Percentiles rank a stretch among this genome's conserved stretches.
These are phyloP conservation scores for Nigrograna mackinnonii DNA, from an alignment of 2,329 filamentous ascomycete species.

Conservation along the genomic window DNA sequence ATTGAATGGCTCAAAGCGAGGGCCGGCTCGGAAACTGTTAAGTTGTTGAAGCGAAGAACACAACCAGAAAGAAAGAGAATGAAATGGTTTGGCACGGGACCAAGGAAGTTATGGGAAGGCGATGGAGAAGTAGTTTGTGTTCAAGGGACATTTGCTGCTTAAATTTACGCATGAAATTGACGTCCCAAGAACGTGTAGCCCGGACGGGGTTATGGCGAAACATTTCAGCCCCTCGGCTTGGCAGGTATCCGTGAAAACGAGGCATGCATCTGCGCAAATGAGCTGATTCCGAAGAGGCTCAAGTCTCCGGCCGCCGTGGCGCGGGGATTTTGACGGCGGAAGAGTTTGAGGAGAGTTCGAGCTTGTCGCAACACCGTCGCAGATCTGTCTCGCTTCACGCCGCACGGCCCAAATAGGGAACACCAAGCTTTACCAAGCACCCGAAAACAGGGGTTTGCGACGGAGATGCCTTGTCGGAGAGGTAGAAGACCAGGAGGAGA, in stretches of 20 bases:
- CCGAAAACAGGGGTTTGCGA: conserved; percentile 15
- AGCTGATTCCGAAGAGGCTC: conserved; percentile 29
- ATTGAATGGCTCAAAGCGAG: conserved; percentile 41
- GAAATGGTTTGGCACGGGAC: conserved; percentile 34
- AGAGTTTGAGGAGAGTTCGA: conserved; percentile 37
- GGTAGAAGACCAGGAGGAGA: too few species aligned
- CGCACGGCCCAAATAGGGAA: conserved; percentile 22
- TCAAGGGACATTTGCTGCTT: conserved; percentile 36
- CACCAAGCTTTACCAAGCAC: conserved; percentile 26
- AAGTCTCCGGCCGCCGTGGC: conserved; percentile 17
- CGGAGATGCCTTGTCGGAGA: conserved; percentile 27
- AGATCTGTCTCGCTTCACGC: conserved; percentile 40
- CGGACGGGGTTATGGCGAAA: conserved; percentile 38
- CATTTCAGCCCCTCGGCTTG: conserved; percentile 38
- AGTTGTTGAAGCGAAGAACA: conserved; percentile 25
- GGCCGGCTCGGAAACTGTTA: conserved; percentile 43
- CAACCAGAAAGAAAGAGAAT: conserved; percentile 37
- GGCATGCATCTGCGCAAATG: conserved; percentile 28
- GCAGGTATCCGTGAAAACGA: conserved; percentile 28
- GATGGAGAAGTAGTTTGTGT: conserved; percentile 24
- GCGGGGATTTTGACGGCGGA: conserved; percentile 28
- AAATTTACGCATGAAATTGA: conserved; percentile 46
- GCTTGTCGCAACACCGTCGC: conserved; percentile 38
- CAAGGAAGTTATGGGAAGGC: conserved; percentile 34
- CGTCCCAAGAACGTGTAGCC: conserved; percentile 21